Evolutionary conservation across 2,329 filamentous ascomycete genomes (phyloP).

Genomic region (Penicillium sp.): DNA sequence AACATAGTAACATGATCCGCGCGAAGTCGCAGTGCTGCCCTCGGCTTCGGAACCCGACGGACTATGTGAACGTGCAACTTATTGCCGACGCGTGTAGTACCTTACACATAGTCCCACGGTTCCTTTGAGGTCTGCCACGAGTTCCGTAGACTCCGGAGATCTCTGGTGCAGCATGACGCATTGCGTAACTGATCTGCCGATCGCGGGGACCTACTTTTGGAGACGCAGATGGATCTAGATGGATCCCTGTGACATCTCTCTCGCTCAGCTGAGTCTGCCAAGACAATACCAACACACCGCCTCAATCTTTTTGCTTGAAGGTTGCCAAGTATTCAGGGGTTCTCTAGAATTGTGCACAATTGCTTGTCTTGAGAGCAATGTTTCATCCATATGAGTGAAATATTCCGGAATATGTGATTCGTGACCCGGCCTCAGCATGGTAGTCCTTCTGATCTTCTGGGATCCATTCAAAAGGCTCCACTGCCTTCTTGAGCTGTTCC

Average conservation of each 20-base stretch:
- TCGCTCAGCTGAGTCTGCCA: neutral
- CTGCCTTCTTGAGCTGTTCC: slow-evolving; percentile 44
- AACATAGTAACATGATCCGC: slow-evolving; percentile 10
- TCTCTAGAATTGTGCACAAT: neutral
- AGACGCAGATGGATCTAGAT: neutral
- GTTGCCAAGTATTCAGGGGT: neutral
- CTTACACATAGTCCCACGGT: neutral
- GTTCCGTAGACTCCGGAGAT: neutral
- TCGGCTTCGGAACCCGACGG: neutral
- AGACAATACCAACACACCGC: neutral
- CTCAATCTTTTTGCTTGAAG: neutral
- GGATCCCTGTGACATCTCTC: neutral
- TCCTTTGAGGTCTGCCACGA: neutral
- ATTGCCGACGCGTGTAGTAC: neutral
- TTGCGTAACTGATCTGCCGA: neutral
- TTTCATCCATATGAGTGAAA: neutral
- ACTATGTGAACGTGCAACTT: neutral
- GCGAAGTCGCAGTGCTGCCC: neutral
- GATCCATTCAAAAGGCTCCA: slow-evolving; percentile 50
- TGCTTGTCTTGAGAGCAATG: neutral
- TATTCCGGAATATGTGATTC: neutral
- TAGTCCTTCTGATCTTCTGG: slow-evolving; percentile 55
- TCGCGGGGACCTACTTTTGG: neutral
- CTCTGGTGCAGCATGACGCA: neutral
- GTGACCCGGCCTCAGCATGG: slow-evolving; percentile 45